These are phyloP conservation scores for Naganishia vishniacii DNA, from an alignment of 768 basidiomycete genomes.

Conservation along the genomic window DNA sequence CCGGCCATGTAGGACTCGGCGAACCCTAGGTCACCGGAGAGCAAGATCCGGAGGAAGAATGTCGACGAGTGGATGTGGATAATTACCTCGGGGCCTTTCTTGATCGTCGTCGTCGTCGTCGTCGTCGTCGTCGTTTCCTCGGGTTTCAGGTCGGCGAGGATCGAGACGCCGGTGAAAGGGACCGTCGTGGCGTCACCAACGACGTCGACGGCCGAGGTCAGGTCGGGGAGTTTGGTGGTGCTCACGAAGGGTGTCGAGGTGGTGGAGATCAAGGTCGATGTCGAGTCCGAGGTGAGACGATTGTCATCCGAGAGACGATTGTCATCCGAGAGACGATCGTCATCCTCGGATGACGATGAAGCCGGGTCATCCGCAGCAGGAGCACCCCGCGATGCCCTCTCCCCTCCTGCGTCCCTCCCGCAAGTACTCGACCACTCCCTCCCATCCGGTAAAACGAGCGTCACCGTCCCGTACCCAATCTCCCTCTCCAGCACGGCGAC, in stretches of 20 bases:
- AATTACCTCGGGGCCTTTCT: conserved; percentile 21
- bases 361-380: no score
- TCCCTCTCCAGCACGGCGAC: conserved; percentile 9
- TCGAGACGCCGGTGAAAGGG: conserved; percentile 2
- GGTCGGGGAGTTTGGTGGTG: neutral
- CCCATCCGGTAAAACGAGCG: conserved; percentile 21
- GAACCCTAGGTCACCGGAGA: conserved; percentile 66
- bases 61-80: conserved; percentile 27
- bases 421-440: conserved; percentile 7
- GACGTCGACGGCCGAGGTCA: neutral
- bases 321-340: conserved; percentile 2
- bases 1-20: conserved; percentile 74
- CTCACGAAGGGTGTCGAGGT: neutral
- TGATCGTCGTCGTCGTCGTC: no score
- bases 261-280: neutral
- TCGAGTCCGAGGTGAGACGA: neutral
- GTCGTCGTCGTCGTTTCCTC: no score
- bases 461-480: conserved; percentile 17
- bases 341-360: neutral
- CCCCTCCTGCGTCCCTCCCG: neutral
- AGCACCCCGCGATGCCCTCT: neutral
- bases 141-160: neutral
- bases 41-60: conserved; percentile 48
- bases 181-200: neutral
- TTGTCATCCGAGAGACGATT: neutral